Evolutionary conservation across 2,329 filamentous ascomycete genomes (phyloP), one percentile per base, ranked within the genome.

Genomic region (Pseudopyrenochaeta lycopersici): DNA sequence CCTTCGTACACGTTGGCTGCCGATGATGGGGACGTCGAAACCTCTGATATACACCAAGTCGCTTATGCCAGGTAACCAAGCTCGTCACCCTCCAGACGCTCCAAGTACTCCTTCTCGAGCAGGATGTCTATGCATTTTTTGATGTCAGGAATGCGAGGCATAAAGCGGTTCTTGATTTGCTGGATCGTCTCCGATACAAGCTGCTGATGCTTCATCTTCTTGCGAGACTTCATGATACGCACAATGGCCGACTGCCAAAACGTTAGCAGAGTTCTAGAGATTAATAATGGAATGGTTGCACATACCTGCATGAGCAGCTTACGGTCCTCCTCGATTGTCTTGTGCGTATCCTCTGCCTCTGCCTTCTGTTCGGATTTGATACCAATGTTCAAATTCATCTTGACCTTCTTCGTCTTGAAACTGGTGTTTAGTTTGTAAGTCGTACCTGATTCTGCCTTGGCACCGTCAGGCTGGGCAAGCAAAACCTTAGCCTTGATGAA

Each of bases 81-180:
- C 73, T 97, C 92, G 71, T 98, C 95, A 49, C 91, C 92, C 42
- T 98, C 95, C 53, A 98, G 81, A 52, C 95, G 91, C 82, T 99
- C 95, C 43, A 99, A 86, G 71, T 99, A 99, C 77, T 99, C 95
- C 83, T 99, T 99, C 82, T 99, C 95, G 62, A 99, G 88, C 35
- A 99, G 84, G 62, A 97, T 97, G 78, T 99, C 95, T 75, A 99
- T 98, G 78, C 95, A 97, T 82, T 98, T 99, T 83, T 99, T 99
- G 85, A 99, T 99, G 67, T 99, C 95, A 14, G 87, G 84, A 27
- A 99, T 85, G 80, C 96, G 96, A 35, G 95, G 95, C 52, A 92
- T 88, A 78, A 99, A 99, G 35, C 95, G 91, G 36, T 88, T 88
- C 75, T 90, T 91, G 76, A 99, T 97, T 78, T 98, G 95, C 71